Conservation (phyloP, 169 alveolate species). For the Besnoitia besnoiti region DNA sequence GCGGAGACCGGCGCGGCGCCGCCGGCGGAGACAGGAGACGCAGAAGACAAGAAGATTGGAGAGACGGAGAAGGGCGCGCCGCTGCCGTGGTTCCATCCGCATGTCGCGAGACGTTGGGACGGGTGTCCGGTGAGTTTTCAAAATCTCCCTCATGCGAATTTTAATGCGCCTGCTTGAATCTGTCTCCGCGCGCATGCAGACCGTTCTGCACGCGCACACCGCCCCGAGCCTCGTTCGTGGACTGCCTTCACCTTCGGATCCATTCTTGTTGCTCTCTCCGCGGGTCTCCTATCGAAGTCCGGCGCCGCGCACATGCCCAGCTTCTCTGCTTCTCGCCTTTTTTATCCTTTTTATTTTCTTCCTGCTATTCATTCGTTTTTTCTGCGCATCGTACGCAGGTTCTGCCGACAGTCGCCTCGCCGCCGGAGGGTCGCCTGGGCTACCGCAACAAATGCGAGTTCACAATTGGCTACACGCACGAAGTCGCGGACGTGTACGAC, state of each 20-base stretch:
- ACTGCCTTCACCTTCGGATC: too few relatives aligned
- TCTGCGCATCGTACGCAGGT: constrained; percentile 1
- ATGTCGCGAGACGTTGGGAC: not conserved
- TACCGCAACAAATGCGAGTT: constrained; percentile 76
- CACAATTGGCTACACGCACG: constrained; percentile 67
- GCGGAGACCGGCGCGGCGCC: not conserved
- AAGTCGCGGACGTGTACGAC: constrained; percentile 10
- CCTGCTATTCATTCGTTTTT: not conserved
- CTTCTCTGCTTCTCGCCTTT: not conserved
- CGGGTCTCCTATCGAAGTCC: not conserved
- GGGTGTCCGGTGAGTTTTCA: not conserved
- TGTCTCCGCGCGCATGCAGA: not conserved
- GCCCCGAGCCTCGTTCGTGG: too few relatives aligned
- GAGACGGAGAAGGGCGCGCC: not conserved
- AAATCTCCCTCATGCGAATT: not conserved
- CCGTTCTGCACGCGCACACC: too few relatives aligned
- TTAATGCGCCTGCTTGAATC: not conserved
- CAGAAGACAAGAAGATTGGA: not conserved
- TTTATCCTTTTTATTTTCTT: not conserved
- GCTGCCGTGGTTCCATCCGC: constrained; percentile 17
- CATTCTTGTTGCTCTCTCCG: not conserved
- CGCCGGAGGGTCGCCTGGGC: constrained; percentile 28
- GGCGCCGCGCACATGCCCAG: too few relatives aligned
- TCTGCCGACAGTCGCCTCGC: constrained; percentile 37
- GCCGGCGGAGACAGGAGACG: not conserved